phyloP scores from a whole-genome alignment of 2,329 filamentous ascomycete genomes.

The Chalaropsis ovoidea region DNA sequence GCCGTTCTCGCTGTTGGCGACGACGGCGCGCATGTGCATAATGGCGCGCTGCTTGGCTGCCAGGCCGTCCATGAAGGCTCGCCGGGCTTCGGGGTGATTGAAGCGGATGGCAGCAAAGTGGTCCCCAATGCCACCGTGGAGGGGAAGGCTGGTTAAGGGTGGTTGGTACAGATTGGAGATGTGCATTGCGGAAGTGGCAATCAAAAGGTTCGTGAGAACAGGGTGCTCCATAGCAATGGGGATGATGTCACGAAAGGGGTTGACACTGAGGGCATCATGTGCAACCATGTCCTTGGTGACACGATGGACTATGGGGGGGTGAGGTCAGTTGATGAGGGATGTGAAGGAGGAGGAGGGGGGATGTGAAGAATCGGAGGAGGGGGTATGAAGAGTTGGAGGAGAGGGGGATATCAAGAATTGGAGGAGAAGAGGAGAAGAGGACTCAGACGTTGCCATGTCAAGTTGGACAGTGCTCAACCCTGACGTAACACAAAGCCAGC shows the following conservation, averaged over 20 bases:
- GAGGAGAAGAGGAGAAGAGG: too few relatives aligned
- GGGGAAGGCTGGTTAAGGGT: constrained; percentile 31
- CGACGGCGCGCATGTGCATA: constrained; percentile 35
- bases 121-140: constrained; percentile 33
- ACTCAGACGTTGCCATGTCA: too few relatives aligned
- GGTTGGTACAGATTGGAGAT: constrained; percentile 39
- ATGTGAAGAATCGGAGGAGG: too few relatives aligned
- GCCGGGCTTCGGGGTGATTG: constrained; percentile 34
- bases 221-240: constrained; percentile 39
- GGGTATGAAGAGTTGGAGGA: too few relatives aligned
- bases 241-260: constrained; percentile 42
- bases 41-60: constrained; percentile 41
- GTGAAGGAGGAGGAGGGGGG: constrained; percentile 11
- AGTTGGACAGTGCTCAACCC: not conserved
- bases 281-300: constrained; percentile 47
- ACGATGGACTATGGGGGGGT: constrained; percentile 31
- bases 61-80: constrained; percentile 40
- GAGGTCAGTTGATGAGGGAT: not conserved
- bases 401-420: too few relatives aligned
- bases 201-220: constrained; percentile 40
- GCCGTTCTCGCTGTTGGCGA: constrained; percentile 35
- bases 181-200: constrained; percentile 42
- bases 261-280: constrained; percentile 38
- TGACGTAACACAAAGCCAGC: not conserved
- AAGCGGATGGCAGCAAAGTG: constrained; percentile 34